These are phyloP conservation scores for Heterobasidion occidentale DNA, from an alignment of 1,284 basidiomycete genomes.

Conservation along the genomic window DNA sequence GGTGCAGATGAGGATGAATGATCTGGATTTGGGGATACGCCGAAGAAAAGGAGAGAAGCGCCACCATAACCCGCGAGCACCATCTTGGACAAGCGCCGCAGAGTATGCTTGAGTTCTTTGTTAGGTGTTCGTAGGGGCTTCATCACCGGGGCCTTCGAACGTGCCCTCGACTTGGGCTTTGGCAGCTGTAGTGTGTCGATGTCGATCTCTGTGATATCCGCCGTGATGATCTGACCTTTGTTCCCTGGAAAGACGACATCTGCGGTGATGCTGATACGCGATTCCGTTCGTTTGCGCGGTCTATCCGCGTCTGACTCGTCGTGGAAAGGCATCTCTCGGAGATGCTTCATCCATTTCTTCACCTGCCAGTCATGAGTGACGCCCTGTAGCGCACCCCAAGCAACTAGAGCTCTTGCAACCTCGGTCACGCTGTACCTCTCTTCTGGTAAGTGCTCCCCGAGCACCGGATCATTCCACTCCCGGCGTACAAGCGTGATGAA, in stretches of 20 bases:
- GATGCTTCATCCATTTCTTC: constrained; percentile 51
- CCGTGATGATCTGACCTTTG: constrained; percentile 54
- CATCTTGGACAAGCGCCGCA: constrained; percentile 71
- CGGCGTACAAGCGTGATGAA: constrained; percentile 62
- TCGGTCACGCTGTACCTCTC: constrained; percentile 56
- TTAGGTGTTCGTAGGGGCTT: constrained; percentile 29
- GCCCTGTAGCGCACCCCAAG: constrained; percentile 71
- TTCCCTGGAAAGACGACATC: constrained; percentile 54
- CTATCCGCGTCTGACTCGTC: constrained; percentile 23
- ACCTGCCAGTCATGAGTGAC: constrained; percentile 76
- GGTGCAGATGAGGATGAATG: constrained; percentile 11
- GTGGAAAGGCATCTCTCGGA: constrained; percentile 59
- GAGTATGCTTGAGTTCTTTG: constrained; percentile 52
- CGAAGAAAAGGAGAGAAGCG: constrained; percentile 71
- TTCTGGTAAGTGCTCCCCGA: constrained; percentile 45
- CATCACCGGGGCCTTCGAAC: constrained; percentile 5
- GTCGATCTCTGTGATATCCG: constrained; percentile 50
- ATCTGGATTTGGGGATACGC: constrained; percentile 39
- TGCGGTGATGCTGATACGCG: constrained; percentile 30
- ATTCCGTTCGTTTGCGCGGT: constrained; percentile 5
- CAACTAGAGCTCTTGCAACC: constrained; percentile 59
- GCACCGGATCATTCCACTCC: constrained; percentile 58
- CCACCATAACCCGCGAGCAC: constrained; percentile 76
- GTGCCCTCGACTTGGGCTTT: neutral
- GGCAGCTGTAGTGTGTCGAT: neutral